phyloP scores from a whole-genome alignment of 2,329 filamentous ascomycete genomes.

The Aspergillus alliaceus region DNA sequence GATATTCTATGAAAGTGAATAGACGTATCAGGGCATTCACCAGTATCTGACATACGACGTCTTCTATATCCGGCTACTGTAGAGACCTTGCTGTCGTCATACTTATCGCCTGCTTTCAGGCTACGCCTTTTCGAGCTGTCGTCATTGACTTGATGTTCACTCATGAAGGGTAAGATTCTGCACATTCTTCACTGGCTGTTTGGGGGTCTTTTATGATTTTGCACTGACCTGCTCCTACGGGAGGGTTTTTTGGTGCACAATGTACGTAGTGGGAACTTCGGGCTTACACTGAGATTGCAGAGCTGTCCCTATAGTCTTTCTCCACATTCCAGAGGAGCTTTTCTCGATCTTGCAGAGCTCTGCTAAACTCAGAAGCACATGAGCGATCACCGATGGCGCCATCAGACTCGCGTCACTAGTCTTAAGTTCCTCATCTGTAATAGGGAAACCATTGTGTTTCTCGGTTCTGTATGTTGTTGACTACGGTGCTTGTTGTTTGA shows the following conservation, averaged over 20 bases:
- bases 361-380: neutral
- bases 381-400: neutral
- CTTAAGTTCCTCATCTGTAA: neutral
- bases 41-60: neutral
- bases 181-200: neutral
- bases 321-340: constrained; percentile 12
- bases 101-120: neutral
- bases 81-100: neutral
- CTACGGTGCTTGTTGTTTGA: neutral
- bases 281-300: constrained; percentile 11
- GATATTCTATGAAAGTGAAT: neutral
- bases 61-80: neutral
- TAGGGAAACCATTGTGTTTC: neutral
- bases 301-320: neutral
- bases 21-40: neutral
- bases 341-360: neutral
- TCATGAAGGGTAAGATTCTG: neutral
- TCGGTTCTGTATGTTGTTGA: neutral
- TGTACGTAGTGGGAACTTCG: neutral
- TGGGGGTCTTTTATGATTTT: too few species aligned
- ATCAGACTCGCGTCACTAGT: neutral
- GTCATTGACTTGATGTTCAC: neutral
- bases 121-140: neutral
- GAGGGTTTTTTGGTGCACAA: neutral
- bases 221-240: too few species aligned